Base-by-base conservation (phyloP, 768 basidiomycete species). In the Mycena epipterygia region DNA sequence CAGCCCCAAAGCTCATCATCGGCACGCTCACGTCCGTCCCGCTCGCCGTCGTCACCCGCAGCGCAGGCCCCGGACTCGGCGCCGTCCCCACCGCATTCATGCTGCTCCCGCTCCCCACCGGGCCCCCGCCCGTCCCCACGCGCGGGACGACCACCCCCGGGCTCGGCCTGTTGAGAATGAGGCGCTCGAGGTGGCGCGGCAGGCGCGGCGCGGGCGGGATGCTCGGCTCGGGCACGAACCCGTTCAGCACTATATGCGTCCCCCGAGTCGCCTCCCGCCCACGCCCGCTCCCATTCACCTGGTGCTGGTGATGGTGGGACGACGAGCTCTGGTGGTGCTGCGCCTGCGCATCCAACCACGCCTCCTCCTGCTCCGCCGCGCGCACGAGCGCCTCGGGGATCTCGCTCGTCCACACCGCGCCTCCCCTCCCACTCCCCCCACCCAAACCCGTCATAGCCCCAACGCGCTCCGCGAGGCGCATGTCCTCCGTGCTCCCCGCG, bases 111-210 rank as follows among this genome's bases (percentile, higher is more conserved):
- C 51, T 74, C 55, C 72, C 71, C 17, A 56, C 61, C 2, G 12
- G 35, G 46, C 56, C 71, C 61, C 56, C 66, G 25, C 64, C 64
- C 57, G 64, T 60, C 30, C 64, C 74, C 64, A 72, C 81, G 70
- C 74, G 78, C 62, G 71, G 69, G 27, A 72, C 80, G 48, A 81
- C 81, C 69, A 63, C 76, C 57, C 61, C 71, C 41, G 72, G 79
- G 58, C 56, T 82, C 71, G 67, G 73, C 27, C 69, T 76, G 23
- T 99, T 99, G 70, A 99, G 82, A 67, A 98, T 98, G 56, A 98
- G 91, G 76, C 96, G 96, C 77, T 99, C 97, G 46, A 99, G 84
- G 76, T 98, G 95, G 1, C 96, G 84, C 0, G 98, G 98, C 49
- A 99, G 86, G 2, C 87, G 84, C 1, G 98, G 96, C 2, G 98